Conservation (phyloP, 208 protist species). For the Wallacemonas sp. region DNA sequence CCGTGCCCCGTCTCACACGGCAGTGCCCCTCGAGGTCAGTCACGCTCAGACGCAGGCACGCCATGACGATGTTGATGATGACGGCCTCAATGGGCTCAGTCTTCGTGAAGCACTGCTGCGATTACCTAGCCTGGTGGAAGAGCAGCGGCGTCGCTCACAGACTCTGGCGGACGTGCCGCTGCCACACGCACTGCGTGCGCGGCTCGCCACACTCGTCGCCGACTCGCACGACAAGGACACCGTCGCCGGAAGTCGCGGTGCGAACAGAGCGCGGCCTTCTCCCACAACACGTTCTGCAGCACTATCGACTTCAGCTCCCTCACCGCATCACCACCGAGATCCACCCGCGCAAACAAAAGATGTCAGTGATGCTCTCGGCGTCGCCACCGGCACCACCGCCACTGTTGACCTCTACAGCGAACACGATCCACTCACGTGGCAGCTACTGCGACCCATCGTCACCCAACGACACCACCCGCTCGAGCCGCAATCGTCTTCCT, state of each 20-base stretch:
- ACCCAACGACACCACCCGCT: background rate
- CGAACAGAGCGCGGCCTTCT: too few species aligned
- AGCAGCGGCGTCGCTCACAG: constrained; percentile 3
- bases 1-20: too few species aligned
- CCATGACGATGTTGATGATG: too few species aligned
- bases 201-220: background rate
- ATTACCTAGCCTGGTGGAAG: background rate
- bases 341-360: too few species aligned
- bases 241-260: too few species aligned
- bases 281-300: too few species aligned
- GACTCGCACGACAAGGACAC: background rate
- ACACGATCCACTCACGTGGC: background rate
- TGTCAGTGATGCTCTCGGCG: too few species aligned
- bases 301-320: background rate
- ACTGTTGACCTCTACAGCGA: background rate
- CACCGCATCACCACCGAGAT: background rate
- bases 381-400: background rate
- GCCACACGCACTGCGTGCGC: background rate
- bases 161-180: constrained; percentile 1
- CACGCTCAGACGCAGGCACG: too few species aligned
- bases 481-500: background rate
- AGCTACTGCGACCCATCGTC: background rate
- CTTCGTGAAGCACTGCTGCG: background rate
- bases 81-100: too few species aligned
- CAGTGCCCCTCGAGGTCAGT: too few species aligned